Evolutionary conservation across 257 asterid species (phyloP).

Genomic region (Solanum clarkiae): DNA sequence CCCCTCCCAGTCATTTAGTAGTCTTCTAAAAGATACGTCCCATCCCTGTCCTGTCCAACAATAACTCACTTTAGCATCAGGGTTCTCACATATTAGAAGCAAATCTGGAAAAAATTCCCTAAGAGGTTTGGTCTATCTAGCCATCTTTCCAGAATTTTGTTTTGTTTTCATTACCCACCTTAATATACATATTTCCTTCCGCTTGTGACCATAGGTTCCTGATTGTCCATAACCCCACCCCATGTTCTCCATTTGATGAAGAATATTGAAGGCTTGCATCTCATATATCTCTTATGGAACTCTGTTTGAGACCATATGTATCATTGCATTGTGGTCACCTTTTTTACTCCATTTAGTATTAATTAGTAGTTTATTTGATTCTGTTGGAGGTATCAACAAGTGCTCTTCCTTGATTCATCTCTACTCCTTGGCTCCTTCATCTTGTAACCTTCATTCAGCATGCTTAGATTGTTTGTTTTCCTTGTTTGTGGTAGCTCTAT

Average conservation of each 20-base stretch:
- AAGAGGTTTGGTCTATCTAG: too few relatives aligned
- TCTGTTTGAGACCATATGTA: not conserved
- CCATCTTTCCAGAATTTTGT: too few relatives aligned
- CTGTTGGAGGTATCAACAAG: not conserved
- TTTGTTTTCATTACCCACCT: too few relatives aligned
- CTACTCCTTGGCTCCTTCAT: not conserved
- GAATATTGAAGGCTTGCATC: not conserved
- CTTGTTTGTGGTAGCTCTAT: not conserved
- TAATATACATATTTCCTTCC: too few relatives aligned
- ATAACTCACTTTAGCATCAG: too few relatives aligned
- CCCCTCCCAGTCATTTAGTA: too few relatives aligned
- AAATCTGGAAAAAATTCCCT: too few relatives aligned
- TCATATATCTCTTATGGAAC: not conserved
- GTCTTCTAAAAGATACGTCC: too few relatives aligned
- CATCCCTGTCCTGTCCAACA: too few relatives aligned
- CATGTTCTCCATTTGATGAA: not conserved
- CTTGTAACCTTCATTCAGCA: not conserved
- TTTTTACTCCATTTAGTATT: not conserved
- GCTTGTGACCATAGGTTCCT: too few relatives aligned
- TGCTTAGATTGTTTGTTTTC: not conserved
- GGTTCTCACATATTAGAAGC: too few relatives aligned
- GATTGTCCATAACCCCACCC: too few relatives aligned
- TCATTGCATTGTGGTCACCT: not conserved
- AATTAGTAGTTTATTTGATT: not conserved
- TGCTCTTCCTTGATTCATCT: not conserved